Evolutionary conservation across 352 stramenopile species (phyloP).

Genomic region (Phytophthora pini): DNA sequence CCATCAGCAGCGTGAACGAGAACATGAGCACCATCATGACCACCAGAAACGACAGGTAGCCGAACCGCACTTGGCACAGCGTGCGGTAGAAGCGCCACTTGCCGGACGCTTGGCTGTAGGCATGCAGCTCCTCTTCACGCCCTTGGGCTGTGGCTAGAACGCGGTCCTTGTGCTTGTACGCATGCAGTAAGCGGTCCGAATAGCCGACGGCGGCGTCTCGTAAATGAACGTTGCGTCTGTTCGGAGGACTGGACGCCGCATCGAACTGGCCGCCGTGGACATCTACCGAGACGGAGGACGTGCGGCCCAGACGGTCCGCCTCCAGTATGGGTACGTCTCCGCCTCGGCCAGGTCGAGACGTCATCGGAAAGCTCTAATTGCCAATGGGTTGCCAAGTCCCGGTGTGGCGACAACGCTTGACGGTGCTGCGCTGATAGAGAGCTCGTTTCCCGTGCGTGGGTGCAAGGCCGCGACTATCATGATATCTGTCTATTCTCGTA

Average conservation of each 20-base stretch:
- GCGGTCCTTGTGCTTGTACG: conserved; percentile 48
- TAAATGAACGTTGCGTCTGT: conserved; percentile 29
- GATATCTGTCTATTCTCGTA: too few species aligned
- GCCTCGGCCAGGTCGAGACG: conserved; percentile 20
- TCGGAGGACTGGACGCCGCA: conserved; percentile 14
- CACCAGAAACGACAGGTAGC: conserved; percentile 84
- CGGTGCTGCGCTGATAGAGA: conserved; percentile 1
- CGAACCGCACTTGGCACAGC: conserved; percentile 78
- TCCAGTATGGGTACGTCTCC: conserved; percentile 44
- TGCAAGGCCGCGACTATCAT: conserved; percentile 1
- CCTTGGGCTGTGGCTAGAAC: conserved; percentile 58
- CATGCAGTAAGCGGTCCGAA: conserved; percentile 27
- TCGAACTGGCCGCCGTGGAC: conserved; percentile 17
- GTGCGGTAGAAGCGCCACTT: conserved; percentile 77
- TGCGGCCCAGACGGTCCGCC: conserved; percentile 19
- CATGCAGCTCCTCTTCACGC: conserved; percentile 60
- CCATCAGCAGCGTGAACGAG: conserved; percentile 86
- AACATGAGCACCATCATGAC: conserved; percentile 87
- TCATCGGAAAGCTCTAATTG: conserved; percentile 12
- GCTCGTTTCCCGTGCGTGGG: background rate
- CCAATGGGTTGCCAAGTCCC: conserved; percentile 4
- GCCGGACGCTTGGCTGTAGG: conserved; percentile 48
- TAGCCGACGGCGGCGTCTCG: conserved; percentile 30
- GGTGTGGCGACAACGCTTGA: conserved; percentile 14
- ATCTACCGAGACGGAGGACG: conserved; percentile 34